phyloP scores from a whole-genome alignment of 2,329 filamentous ascomycete species.

The Verticillium longisporum region DNA sequence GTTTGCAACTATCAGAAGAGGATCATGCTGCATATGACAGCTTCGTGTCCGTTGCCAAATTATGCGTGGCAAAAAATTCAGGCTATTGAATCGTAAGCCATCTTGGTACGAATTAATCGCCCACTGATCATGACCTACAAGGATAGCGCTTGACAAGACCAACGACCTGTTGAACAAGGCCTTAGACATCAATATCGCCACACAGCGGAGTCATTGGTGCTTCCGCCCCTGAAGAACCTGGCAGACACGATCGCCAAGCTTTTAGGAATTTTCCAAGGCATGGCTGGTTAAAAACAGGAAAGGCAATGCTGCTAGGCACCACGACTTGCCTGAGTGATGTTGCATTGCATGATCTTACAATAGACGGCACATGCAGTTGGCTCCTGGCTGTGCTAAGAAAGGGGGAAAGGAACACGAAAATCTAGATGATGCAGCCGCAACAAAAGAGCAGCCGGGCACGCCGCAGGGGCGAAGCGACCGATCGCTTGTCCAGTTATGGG shows the following conservation, averaged over 20 bases:
- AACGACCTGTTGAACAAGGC: neutral
- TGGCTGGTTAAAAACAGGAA: neutral
- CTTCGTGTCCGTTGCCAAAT: too few relatives aligned
- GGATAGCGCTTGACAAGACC: neutral
- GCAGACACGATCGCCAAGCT: neutral
- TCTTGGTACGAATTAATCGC: too few relatives aligned
- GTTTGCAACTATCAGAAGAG: too few relatives aligned
- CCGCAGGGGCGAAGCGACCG: neutral
- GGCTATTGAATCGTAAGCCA: neutral
- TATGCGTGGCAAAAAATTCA: neutral
- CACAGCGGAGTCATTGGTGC: neutral
- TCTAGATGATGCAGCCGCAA: neutral
- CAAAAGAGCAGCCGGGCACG: neutral
- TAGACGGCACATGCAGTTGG: neutral
- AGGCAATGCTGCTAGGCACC: neutral
- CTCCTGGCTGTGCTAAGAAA: neutral
- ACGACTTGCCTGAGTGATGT: neutral
- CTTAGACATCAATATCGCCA: neutral
- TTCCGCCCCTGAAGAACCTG: neutral
- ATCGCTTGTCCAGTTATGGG: neutral
- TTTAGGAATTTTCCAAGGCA: neutral
- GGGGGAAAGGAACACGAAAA: neutral
- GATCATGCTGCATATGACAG: too few relatives aligned
- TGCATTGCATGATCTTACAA: neutral
- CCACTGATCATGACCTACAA: too few relatives aligned